Evolutionary conservation across 2,329 filamentous ascomycete species (phyloP).

Genomic region (Colletotrichum sp.): DNA sequence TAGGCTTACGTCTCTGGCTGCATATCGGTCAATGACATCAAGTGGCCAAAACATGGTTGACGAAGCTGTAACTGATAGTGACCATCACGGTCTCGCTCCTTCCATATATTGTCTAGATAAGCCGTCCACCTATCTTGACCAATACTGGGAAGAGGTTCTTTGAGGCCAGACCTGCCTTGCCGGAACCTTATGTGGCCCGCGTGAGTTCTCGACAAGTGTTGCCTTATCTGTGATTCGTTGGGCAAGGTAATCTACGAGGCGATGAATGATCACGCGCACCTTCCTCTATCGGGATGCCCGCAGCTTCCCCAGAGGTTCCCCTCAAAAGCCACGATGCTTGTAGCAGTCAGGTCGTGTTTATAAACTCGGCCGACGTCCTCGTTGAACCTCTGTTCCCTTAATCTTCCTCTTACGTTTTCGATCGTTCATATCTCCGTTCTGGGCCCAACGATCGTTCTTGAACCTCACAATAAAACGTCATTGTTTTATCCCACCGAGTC

Average conservation of each 20-base stretch:
- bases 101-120: background rate
- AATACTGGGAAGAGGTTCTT: background rate
- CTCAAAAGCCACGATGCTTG: background rate
- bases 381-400: background rate
- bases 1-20: background rate
- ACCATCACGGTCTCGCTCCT: background rate
- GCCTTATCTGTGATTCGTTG: background rate
- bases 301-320: background rate
- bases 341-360: background rate
- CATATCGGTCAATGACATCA: background rate
- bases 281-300: background rate
- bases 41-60: background rate
- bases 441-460: background rate
- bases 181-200: background rate
- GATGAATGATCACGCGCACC: background rate
- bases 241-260: background rate
- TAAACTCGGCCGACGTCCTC: background rate
- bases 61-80: background rate
- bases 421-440: background rate
- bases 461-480: background rate
- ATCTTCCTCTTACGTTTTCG: background rate
- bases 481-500: background rate
- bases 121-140: background rate
- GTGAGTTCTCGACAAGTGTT: background rate
- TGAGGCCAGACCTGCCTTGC: background rate